phyloP scores from a whole-genome alignment of 2,329 filamentous ascomycete genomes.

The Teratosphaeria destructans region DNA sequence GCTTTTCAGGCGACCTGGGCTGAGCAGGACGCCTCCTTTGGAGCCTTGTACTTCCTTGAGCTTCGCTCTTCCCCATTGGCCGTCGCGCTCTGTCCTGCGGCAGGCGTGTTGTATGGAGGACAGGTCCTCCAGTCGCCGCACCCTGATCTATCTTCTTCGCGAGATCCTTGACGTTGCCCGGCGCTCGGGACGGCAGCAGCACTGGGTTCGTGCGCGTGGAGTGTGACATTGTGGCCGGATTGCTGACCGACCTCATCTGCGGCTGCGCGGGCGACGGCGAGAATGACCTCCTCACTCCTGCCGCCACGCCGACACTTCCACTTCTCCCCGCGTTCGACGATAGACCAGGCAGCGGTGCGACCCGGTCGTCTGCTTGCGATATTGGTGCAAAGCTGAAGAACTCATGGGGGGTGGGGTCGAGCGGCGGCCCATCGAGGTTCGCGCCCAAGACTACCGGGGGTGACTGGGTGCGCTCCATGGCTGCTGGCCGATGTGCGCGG shows the following conservation, averaged over 20 bases:
- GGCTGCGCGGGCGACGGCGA: slow-evolving; percentile 1
- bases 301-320: not conserved
- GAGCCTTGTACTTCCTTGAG: slow-evolving; percentile 14
- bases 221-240: slow-evolving; percentile 8
- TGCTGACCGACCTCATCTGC: slow-evolving; percentile 1
- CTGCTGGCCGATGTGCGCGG: slow-evolving; percentile 1
- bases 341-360: not conserved
- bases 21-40: slow-evolving; percentile 17
- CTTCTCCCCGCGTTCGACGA: not conserved
- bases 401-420: slow-evolving; percentile 9
- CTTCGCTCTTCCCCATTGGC: slow-evolving; percentile 16
- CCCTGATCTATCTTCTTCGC: slow-evolving; percentile 65
- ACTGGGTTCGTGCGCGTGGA: slow-evolving; percentile 17
- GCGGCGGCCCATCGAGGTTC: slow-evolving; percentile 7
- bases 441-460: slow-evolving; percentile 8
- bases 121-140: slow-evolving; percentile 8
- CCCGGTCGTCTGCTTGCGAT: not conserved
- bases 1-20: slow-evolving; percentile 16
- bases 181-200: slow-evolving; percentile 18
- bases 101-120: slow-evolving; percentile 10
- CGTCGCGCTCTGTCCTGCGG: slow-evolving; percentile 6
- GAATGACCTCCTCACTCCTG: not conserved
- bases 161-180: slow-evolving; percentile 57
- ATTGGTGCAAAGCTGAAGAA: slow-evolving; percentile 7
- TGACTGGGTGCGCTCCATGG: slow-evolving; percentile 3